These are phyloP conservation scores for Gaertneriomyces sp. DNA, from an alignment of 192 early-diverging fungal genomes.

Conservation along the genomic window DNA sequence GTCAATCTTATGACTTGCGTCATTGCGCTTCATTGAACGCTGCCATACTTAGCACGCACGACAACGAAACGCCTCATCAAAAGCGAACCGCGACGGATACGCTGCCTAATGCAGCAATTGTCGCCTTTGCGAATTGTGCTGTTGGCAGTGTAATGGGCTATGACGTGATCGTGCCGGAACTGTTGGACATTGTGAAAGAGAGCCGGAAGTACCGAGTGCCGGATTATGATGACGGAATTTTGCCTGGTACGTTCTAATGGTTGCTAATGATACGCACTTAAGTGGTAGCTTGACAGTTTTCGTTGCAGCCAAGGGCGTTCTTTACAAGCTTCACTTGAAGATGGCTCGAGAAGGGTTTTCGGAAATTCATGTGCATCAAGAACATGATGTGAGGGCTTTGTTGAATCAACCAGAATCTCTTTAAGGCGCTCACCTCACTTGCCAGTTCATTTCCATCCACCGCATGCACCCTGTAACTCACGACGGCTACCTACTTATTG, in stretches of 20 bases:
- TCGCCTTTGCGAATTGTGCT: slow-evolving; percentile 86
- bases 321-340: slow-evolving; percentile 76
- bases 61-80: slow-evolving; percentile 95
- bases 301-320: slow-evolving; percentile 59
- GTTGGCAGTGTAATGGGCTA: slow-evolving; percentile 96
- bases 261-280: too few relatives aligned
- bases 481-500: slow-evolving; percentile 88
- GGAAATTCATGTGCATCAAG: slow-evolving; percentile 96
- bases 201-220: slow-evolving; percentile 70
- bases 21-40: neutral
- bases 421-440: too few relatives aligned
- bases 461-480: slow-evolving; percentile 86
- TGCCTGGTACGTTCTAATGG: slow-evolving; percentile 41
- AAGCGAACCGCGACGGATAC: slow-evolving; percentile 87
- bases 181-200: slow-evolving; percentile 88
- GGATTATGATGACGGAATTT: slow-evolving; percentile 55
- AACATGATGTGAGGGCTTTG: slow-evolving; percentile 63
- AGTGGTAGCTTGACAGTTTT: neutral
- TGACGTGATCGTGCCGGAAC: slow-evolving; percentile 86
- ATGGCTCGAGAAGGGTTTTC: slow-evolving; percentile 79
- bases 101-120: slow-evolving; percentile 85
- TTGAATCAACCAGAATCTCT: neutral
- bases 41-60: slow-evolving; percentile 73
- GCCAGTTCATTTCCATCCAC: slow-evolving; percentile 85
- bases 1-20: neutral